These are phyloP conservation scores for Paecilomyces variotii DNA, from an alignment of 2,329 filamentous ascomycete species.

Conservation along the genomic window DNA sequence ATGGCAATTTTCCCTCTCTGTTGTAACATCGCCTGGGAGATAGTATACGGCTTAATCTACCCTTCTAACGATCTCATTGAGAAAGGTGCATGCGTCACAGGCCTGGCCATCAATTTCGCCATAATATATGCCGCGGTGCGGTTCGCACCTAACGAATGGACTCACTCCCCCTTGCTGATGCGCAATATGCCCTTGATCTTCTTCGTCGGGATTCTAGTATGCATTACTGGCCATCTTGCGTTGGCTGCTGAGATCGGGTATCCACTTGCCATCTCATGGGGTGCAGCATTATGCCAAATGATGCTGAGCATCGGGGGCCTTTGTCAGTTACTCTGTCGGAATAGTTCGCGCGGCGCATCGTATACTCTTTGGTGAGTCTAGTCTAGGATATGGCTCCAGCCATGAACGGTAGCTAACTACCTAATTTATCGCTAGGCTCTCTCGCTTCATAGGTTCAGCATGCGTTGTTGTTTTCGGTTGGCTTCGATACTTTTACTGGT, in stretches of 20 bases:
- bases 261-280: background rate
- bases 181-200: background rate
- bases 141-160: constrained; percentile 1
- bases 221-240: background rate
- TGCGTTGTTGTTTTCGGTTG: background rate
- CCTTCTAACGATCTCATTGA: background rate
- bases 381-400: background rate
- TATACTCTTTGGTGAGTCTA: background rate
- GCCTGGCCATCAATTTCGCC: background rate
- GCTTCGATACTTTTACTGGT: background rate
- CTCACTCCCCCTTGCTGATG: background rate
- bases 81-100: background rate
- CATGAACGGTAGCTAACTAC: background rate
- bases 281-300: background rate
- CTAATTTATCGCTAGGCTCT: background rate
- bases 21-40: constrained; percentile 1
- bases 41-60: background rate
- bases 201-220: background rate
- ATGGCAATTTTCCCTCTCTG: background rate
- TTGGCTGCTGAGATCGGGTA: background rate
- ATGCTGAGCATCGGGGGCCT: background rate
- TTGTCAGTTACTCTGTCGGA: background rate
- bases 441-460: background rate
- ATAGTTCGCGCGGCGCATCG: background rate
- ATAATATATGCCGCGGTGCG: background rate